A percentile compares a stretch with the other conserved stretches of the same genome.
phyloP scores from a whole-genome alignment of 2,329 filamentous ascomycete genomes.

The Pezicula neosporulosa region DNA sequence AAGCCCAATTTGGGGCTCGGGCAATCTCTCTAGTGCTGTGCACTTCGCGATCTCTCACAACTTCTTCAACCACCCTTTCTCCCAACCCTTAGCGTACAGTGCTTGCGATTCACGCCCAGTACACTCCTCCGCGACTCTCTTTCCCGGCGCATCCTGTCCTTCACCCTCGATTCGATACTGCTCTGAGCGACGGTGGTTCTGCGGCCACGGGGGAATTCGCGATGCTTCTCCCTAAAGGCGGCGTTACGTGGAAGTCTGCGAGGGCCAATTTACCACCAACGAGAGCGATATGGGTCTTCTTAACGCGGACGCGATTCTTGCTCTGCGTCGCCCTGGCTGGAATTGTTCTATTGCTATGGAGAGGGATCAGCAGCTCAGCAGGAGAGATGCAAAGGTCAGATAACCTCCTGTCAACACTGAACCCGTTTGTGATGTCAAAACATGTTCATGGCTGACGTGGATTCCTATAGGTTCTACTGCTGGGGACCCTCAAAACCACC shows the following conservation, averaged over 20 bases:
- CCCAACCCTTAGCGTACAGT: constrained; percentile 10
- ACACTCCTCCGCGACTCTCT: constrained; percentile 2
- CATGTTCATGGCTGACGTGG: constrained; percentile 10
- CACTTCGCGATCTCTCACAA: constrained; percentile 10
- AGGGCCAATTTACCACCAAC: constrained; percentile 74
- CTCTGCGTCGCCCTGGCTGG: constrained; percentile 68
- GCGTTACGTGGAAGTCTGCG: constrained; percentile 89
- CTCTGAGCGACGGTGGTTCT: constrained; percentile 34
- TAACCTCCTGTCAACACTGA: constrained; percentile 4
- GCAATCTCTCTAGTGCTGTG: background rate
- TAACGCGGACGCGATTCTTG: constrained; percentile 77
- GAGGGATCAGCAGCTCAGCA: constrained; percentile 75
- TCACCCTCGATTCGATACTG: constrained; percentile 22
- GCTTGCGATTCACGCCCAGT: constrained; percentile 13
- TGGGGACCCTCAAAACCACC: constrained; percentile 95
- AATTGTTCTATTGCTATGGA: constrained; percentile 80
- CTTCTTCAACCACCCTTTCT: constrained; percentile 12
- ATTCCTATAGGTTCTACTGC: constrained; percentile 77
- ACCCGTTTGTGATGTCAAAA: constrained; percentile 1
- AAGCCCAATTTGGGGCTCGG: constrained; percentile 1
- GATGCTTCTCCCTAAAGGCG: constrained; percentile 90
- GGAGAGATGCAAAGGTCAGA: constrained; percentile 84
- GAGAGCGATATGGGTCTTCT: constrained; percentile 64
- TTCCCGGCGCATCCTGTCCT: constrained; percentile 9
- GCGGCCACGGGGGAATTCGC: constrained; percentile 35